Base-by-base conservation (phyloP, 352 stramenopile genomes). In the Thalassiosira hispida region DNA sequence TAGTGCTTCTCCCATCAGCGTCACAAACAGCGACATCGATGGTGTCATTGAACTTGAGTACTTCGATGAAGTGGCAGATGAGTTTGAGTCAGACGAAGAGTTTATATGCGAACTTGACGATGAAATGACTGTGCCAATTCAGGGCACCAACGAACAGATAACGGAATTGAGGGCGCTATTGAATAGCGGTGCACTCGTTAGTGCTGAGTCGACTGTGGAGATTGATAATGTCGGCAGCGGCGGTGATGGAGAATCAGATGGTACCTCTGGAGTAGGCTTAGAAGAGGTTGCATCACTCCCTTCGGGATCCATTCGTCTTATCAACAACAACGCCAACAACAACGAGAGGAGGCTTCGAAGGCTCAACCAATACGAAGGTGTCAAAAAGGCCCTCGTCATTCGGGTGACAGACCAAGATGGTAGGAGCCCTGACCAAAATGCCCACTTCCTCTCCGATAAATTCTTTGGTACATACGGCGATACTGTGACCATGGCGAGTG, bases 391-490 rank as follows among this genome's bases (percentile, higher is more conserved):
- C 0, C 35, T 81, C 1, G 31, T 67, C 0, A 56, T 81, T 1
- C 40, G 56, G 0, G 63, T 81, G 7, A 72, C 55, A 14, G 63
- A 74, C 22, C 16, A 29, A n/a, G 25, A 70, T 35, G 66, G 66
- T 0, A 16, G 27, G 7, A 25, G 35, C 16, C n/a, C 52, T 6
- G 1, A 20, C 0, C 65, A 61, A 11, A 46, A 55, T 56, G 49
- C 69, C 4, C 11, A 7, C 14, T 53, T 25, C 22, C 63, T 79
- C 20, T 69, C 53, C 0, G 64, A 86, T 61, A 82, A 86, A 51
- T 38, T 82, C n/a, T 83, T 86, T 51, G 73, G 73, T 1, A 86
- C 66, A 0, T 60, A 60, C 29, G 56, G 67, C 9, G 79, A 86
- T 55, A 0, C 0, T 2, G 60, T 52, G 9, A 83, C 51, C 11